Conservation (phyloP, 345 rosid genomes). For the Anacardium occidentale region DNA sequence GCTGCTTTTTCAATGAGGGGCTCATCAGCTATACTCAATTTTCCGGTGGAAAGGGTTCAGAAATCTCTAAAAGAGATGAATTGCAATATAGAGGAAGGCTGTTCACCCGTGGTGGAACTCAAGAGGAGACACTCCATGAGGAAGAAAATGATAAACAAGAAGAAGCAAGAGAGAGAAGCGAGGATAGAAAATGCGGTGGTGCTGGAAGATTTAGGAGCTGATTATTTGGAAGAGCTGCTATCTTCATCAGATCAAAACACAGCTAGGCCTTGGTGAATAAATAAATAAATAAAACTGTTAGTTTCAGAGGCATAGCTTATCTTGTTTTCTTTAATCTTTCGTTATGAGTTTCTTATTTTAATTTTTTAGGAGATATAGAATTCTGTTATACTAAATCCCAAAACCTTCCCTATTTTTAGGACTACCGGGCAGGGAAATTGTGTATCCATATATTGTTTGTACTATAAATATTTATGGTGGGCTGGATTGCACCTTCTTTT, state of each 20-base stretch:
- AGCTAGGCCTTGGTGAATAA: slow-evolving; percentile 29
- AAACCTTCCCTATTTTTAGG: slow-evolving; percentile 4
- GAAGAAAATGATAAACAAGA: slow-evolving; percentile 45
- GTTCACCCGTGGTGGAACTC: slow-evolving; percentile 85
- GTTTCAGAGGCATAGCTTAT: no score
- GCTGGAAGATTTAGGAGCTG: slow-evolving; percentile 77
- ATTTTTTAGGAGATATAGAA: neutral
- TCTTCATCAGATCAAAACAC: slow-evolving; percentile 31
- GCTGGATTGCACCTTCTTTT: neutral
- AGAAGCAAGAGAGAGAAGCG: slow-evolving; percentile 38
- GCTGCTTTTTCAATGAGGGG: slow-evolving; percentile 78
- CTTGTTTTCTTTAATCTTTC: neutral
- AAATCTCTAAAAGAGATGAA: slow-evolving; percentile 65
- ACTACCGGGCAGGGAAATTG: neutral
- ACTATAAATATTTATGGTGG: neutral
- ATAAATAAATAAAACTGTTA: no score
- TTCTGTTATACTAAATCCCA: neutral
- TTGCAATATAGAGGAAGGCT: slow-evolving; percentile 47
- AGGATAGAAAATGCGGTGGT: slow-evolving; percentile 54
- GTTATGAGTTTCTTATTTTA: neutral
- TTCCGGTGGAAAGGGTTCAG: slow-evolving; percentile 63
- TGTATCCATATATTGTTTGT: neutral
- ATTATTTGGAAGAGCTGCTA: slow-evolving; percentile 69
- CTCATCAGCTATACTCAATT: slow-evolving; percentile 50
- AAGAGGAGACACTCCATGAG: slow-evolving; percentile 79